Conservation (phyloP, 306 rosid genomes). For the Senna tora region DNA sequence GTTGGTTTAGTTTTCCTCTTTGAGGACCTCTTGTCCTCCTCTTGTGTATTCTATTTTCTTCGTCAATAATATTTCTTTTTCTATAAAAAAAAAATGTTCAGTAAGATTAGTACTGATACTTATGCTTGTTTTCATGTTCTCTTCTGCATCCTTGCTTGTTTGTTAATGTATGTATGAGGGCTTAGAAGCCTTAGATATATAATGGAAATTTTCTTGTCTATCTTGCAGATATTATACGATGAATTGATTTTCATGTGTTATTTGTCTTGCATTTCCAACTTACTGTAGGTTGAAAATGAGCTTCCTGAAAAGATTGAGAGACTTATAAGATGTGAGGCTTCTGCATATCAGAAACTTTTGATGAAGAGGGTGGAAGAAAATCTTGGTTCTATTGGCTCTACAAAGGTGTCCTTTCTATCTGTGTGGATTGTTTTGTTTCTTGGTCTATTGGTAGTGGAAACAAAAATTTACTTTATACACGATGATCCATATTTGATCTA, state of each 20-base stretch:
- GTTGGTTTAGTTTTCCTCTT: too few relatives aligned
- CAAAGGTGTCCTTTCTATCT: conserved; percentile 58
- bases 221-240: conserved; percentile 21
- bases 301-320: conserved; percentile 98
- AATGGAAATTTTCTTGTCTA: conserved; percentile 9
- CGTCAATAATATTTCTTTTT: too few relatives aligned
- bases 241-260: conserved; percentile 26
- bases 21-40: too few relatives aligned
- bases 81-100: conserved; percentile 11
- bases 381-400: conserved; percentile 85
- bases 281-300: conserved; percentile 83
- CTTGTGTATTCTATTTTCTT: too few relatives aligned
- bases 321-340: conserved; percentile 95
- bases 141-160: neutral
- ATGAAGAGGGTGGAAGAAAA: conserved; percentile 99
- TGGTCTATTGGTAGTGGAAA: conserved; percentile 25
- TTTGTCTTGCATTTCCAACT: conserved; percentile 38
- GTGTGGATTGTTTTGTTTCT: conserved; percentile 19
- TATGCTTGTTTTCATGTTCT: conserved; percentile 15
- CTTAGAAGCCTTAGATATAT: conserved; percentile 23
- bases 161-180: conserved; percentile 7
- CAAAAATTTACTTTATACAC: neutral
- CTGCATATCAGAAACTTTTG: conserved; percentile 97
- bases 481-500: conserved; percentile 22
- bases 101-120: neutral